phyloP scores from a whole-genome alignment of 2,329 filamentous ascomycete species.

The Nemania serpens region DNA sequence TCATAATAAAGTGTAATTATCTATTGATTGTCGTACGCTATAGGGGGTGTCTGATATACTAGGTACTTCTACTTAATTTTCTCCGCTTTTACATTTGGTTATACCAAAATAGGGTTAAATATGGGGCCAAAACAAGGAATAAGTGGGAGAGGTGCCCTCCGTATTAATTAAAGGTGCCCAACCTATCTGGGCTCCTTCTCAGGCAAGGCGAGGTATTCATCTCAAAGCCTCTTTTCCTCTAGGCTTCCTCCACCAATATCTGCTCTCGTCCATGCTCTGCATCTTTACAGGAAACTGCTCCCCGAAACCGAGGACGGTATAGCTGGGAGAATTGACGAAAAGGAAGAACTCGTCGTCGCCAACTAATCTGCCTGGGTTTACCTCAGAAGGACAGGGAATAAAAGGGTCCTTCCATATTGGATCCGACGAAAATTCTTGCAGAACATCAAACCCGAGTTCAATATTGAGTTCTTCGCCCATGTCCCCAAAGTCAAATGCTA shows the following conservation, averaged over 20 bases:
- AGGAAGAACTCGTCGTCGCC: conserved; percentile 40
- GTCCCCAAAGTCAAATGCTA: conserved; percentile 10
- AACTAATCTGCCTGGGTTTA: conserved; percentile 24
- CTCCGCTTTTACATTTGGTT: too few species aligned
- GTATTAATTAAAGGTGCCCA: too few species aligned
- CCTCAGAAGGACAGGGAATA: conserved; percentile 16
- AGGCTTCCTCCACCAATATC: conserved; percentile 24
- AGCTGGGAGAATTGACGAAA: conserved; percentile 35
- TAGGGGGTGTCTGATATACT: too few species aligned
- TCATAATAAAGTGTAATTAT: too few species aligned
- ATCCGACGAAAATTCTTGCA: conserved; percentile 25
- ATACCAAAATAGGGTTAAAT: too few species aligned
- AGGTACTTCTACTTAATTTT: too few species aligned
- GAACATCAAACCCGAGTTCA: conserved; percentile 22
- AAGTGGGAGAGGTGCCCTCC: too few species aligned
- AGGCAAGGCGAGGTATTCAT: background rate
- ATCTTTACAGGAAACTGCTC: conserved; percentile 30
- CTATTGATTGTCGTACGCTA: too few species aligned
- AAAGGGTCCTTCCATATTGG: conserved; percentile 20
- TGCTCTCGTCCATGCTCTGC: conserved; percentile 5
- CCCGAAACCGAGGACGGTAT: conserved; percentile 37
- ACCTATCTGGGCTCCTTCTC: too few species aligned
- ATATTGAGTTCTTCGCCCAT: conserved; percentile 19
- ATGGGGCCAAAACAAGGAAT: too few species aligned
- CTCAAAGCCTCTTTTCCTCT: conserved; percentile 8